Base-by-base conservation (phyloP, 2,329 filamentous ascomycete species). In the Massarina eburnea region DNA sequence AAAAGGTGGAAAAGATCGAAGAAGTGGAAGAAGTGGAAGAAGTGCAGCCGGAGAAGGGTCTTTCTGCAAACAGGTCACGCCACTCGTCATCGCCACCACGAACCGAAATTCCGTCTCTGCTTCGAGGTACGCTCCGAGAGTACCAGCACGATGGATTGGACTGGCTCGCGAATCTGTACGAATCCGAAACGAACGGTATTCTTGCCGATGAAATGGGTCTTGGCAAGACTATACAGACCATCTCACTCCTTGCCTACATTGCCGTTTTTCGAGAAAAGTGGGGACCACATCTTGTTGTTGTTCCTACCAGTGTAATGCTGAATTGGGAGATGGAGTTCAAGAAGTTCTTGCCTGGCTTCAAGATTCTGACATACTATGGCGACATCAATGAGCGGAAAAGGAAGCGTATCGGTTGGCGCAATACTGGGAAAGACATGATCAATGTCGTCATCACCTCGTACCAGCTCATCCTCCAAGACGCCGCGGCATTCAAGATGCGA, bases 321-420 rank as follows among this genome's bases (percentile, higher is more conserved):
- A 99, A 99, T 66, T 99, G 94, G 94, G 95, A 99, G 70, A 97
- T 97, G 88, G 94, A 99, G 71, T 99, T 99, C 79, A 97, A 97
- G 66, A 99, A 99, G 68, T 99, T 92, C 83, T 89, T 91, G 46
- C 94, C 95, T 3, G 92, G 94, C 0, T 99, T 99, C 78, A 97
- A 96, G 67, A 95, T 99, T 45, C 78, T 99, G 48, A 94, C 91
- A 0, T 99, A 99, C 73, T 99, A 97, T 66, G 94, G 95, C 34
- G 89, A 86, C 33, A 88, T 91, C 59, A 91, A 96, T 56, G 94
- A 99, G 71, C 86, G 94, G 36, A 91, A 89, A 67, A 80, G 86
- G 55, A 97, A 97, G 71, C 86, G 95, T 21, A 84, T 87, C 62
- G 92, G 94, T 2, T 99, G 94, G 94, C 90, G 86, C 59, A 89